Base-by-base conservation (phyloP, 345 rosid species). In the Eucalyptus sideroxylon region DNA sequence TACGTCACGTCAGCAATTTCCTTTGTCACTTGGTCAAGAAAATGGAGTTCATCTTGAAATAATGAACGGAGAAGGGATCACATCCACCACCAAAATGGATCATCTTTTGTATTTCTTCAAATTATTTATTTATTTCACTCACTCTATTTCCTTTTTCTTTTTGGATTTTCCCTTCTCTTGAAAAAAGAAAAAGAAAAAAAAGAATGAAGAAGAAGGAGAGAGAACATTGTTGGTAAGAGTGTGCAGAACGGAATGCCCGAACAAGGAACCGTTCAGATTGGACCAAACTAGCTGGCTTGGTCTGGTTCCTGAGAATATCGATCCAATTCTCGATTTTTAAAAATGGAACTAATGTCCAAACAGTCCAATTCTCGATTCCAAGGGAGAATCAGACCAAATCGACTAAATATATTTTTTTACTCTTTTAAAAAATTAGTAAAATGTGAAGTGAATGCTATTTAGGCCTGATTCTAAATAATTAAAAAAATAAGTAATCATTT, bases 341-440 rank as follows among this genome's bases (percentile, higher is more conserved):
- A 51, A 51, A 16, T 51, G 21, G 21, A 51, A 51, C 8, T 6
- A 6, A 8, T 51, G 21, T 16, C 55, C 8, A 16, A 16, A 7
- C 0, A 3, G 10, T 53, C 4, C 1, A 0, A 53, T 53, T 19
- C 56, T 1, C 10, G 1, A 1, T 19, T 53, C 5, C 10, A 53
- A 53, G 1, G 1, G 56, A 2, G 10, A 53, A 53, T 53, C 56
- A 0, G 1, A 53, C 5, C 59, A 53, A 19, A 53, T 53, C 11
- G 1, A 53, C 10, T 53, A 53, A 19, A 19, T 53, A 53, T 53
- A 2, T 0, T 19, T 53, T 53, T 53, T 53, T 19, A 19, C 4
- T 53, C 4, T 53, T 53, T 53, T 1, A 19, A 53, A 53, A 53
- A 19, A 53, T 53, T 53, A 53, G 5, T 53, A 19, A 53, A 53